A percentile compares a stretch with the other conserved stretches of the same genome.
phyloP scores from a whole-genome alignment of 2,329 filamentous ascomycete species.

The Magnaporthiopsis rhizophila region DNA sequence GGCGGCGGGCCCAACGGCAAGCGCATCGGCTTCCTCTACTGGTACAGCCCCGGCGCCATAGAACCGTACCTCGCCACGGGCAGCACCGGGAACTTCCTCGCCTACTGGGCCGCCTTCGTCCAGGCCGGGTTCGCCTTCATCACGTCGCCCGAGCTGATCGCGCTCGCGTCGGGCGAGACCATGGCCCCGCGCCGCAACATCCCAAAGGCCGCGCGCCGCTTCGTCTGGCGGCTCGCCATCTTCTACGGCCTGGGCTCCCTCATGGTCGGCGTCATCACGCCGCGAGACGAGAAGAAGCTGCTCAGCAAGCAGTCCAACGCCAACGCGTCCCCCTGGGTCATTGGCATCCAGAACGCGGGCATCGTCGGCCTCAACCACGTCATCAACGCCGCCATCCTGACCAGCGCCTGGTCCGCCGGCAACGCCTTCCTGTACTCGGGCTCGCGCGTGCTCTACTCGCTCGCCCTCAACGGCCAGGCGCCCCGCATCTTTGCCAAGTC shows the following conservation, averaged over 20 bases:
- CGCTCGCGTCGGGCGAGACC: constrained; percentile 56
- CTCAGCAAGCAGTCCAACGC: constrained; percentile 50
- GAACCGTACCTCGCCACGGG: constrained; percentile 38
- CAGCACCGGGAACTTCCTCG: constrained; percentile 44
- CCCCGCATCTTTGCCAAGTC: constrained; percentile 53
- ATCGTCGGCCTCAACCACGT: constrained; percentile 56
- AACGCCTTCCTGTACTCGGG: constrained; percentile 58
- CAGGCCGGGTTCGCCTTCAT: constrained; percentile 55
- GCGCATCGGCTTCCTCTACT: constrained; percentile 42
- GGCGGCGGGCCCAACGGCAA: constrained; percentile 44
- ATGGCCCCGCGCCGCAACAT: constrained; percentile 57
- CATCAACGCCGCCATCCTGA: constrained; percentile 55
- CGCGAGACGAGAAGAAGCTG: constrained; percentile 57
- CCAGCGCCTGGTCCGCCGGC: constrained; percentile 48
- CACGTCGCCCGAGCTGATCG: constrained; percentile 53
- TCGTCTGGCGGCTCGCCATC: constrained; percentile 52
- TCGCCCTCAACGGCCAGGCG: constrained; percentile 59
- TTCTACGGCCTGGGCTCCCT: constrained; percentile 58
- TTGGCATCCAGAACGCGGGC: constrained; percentile 57
- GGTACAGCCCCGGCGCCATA: constrained; percentile 39
- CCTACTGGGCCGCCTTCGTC: constrained; percentile 49
- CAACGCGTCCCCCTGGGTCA: constrained; percentile 54
- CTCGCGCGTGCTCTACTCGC: constrained; percentile 61
- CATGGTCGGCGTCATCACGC: constrained; percentile 52
- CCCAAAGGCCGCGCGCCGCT: constrained; percentile 54